These are phyloP conservation scores for Saccharomycopsis sp. DNA, from an alignment of 805 yeast species.

Conservation along the genomic window DNA sequence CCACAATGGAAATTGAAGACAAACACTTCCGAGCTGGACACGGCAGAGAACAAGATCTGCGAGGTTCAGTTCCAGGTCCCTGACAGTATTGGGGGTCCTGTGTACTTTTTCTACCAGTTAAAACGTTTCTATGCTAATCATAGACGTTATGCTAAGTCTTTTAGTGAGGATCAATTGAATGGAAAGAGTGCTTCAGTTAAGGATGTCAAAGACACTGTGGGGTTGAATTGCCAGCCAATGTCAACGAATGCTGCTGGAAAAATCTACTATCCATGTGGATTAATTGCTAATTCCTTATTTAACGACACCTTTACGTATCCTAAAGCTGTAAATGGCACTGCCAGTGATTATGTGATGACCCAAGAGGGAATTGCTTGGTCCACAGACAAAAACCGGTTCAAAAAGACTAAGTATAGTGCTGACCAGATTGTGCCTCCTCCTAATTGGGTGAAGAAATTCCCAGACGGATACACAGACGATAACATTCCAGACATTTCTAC, in stretches of 20 bases:
- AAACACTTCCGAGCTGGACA: conserved; percentile 35
- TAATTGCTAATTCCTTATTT: conserved; percentile 87
- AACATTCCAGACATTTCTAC: conserved; percentile 69
- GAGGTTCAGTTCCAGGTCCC: conserved; percentile 68
- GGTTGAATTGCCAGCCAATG: conserved; percentile 58
- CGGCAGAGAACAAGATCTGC: conserved; percentile 44
- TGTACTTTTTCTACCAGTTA: conserved; percentile 74
- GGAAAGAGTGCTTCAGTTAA: conserved; percentile 60
- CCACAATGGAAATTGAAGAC: conserved; percentile 62
- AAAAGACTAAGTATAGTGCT: conserved; percentile 62
- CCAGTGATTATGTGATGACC: conserved; percentile 35
- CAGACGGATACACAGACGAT: conserved; percentile 80
- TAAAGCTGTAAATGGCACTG: conserved; percentile 29
- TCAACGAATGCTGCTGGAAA: conserved; percentile 44
- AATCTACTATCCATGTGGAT: conserved; percentile 88
- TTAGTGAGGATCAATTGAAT: conserved; percentile 70
- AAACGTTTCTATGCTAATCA: conserved; percentile 94
- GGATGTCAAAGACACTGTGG: conserved; percentile 39
- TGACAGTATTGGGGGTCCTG: conserved; percentile 57
- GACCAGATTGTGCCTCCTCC: conserved; percentile 87
- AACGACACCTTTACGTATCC: conserved; percentile 75
- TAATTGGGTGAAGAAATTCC: conserved; percentile 74
- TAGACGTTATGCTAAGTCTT: conserved; percentile 84
- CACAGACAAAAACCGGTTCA: conserved; percentile 65
- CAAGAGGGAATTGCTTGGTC: conserved; percentile 73